Evolutionary conservation across 371 early-diverging fungal species (phyloP).

Genomic region (Amoeboaphelidium protococcarum): DNA sequence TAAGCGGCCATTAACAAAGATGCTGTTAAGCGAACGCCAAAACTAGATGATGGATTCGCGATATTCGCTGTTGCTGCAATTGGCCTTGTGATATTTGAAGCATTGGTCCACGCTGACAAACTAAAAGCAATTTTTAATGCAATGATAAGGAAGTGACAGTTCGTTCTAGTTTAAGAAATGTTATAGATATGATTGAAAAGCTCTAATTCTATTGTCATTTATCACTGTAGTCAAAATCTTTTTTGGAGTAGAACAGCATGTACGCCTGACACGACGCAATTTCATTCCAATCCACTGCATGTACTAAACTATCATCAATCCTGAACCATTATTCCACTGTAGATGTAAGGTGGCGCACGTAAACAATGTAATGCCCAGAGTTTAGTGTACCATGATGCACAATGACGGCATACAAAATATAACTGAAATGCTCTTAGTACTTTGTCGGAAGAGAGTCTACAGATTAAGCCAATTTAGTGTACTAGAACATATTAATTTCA

Average conservation of each 20-base stretch:
- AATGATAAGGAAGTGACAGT: no score
- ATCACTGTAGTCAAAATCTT: not conserved
- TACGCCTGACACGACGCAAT: conserved; percentile 50
- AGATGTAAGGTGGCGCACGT: conserved; percentile 32
- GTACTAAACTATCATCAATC: conserved; percentile 65
- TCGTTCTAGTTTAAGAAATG: no score
- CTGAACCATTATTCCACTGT: conserved; percentile 41
- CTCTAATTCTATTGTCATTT: no score
- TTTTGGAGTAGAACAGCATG: conserved; percentile 5
- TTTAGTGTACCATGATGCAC: conserved; percentile 70
- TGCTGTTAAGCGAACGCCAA: no score
- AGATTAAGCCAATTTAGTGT: conserved; percentile 19
- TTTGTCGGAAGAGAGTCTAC: not conserved
- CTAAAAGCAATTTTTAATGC: no score
- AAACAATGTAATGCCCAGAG: conserved; percentile 79
- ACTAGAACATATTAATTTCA: conserved; percentile 76
- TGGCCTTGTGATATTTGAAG: no score
- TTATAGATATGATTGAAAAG: no score
- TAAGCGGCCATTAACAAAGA: no score
- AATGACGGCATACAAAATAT: conserved; percentile 65
- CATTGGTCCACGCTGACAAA: no score
- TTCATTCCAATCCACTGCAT: conserved; percentile 33
- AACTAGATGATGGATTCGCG: no score
- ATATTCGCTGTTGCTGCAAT: no score
- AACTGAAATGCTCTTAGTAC: conserved; percentile 30